These are phyloP conservation scores for Aspergillus carlsbadensis DNA, from an alignment of 495 filamentous ascomycete genomes.

Conservation along the genomic window DNA sequence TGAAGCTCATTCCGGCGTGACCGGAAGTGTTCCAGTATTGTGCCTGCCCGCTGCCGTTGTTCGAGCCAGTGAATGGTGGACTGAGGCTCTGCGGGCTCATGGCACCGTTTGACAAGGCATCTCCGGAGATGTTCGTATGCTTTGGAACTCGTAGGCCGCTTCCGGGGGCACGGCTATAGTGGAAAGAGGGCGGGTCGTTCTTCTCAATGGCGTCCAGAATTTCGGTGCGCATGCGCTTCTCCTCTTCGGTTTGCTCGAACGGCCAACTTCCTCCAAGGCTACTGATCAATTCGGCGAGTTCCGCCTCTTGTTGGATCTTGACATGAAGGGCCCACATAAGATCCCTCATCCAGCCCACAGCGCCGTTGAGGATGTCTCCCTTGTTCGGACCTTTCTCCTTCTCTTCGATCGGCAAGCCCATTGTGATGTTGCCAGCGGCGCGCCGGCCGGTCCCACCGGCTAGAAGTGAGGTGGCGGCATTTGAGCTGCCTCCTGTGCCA, in stretches of 20 bases:
- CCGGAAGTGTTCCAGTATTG: constrained; percentile 75
- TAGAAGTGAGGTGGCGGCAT: constrained; percentile 80
- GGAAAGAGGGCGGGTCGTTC: constrained; percentile 69
- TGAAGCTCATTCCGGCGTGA: constrained; percentile 70
- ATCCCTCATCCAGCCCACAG: constrained; percentile 94
- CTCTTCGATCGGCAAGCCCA: constrained; percentile 87
- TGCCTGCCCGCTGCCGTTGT: constrained; percentile 50
- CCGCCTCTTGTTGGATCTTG: constrained; percentile 84
- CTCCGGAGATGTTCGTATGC: constrained; percentile 88
- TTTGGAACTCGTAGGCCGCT: constrained; percentile 86
- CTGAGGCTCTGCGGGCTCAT: constrained; percentile 66
- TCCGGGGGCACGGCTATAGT: constrained; percentile 81
- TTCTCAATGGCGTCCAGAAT: constrained; percentile 79
- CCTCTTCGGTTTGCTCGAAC: constrained; percentile 85
- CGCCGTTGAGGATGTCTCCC: constrained; percentile 95
- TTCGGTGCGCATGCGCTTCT: constrained; percentile 91
- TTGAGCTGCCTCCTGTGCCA: constrained; percentile 68
- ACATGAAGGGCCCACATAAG: constrained; percentile 93
- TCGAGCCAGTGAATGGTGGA: constrained; percentile 63
- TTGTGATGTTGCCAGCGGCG: constrained; percentile 85
- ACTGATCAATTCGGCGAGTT: constrained; percentile 70
- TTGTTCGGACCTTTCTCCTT: constrained; percentile 99
- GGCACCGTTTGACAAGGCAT: constrained; percentile 54
- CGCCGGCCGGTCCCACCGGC: constrained; percentile 81
- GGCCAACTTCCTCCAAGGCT: constrained; percentile 72